Conservation (phyloP, 2,329 filamentous ascomycete species). For the Epichloe gansuensis region DNA sequence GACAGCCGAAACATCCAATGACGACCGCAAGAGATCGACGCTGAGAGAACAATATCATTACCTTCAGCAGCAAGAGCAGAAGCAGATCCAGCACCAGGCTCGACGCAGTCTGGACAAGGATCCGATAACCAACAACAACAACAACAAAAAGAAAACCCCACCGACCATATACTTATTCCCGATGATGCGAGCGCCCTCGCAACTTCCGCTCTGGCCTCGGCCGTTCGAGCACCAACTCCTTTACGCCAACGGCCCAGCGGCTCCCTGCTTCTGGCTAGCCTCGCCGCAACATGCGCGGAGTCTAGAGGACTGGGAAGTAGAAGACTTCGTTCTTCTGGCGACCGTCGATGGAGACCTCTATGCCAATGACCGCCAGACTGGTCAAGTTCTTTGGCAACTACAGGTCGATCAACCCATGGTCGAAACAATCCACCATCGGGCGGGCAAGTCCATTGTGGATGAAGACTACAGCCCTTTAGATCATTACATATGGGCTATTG, state of each 20-base stretch:
- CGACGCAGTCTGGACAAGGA: constrained; percentile 6
- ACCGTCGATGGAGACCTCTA: constrained; percentile 97
- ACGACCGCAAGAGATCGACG: neutral
- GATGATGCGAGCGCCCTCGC: constrained; percentile 88
- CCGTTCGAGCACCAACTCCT: constrained; percentile 85
- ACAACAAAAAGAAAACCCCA: constrained; percentile 16
- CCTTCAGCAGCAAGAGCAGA: constrained; percentile 10
- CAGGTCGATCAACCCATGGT: constrained; percentile 79
- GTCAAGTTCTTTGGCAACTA: constrained; percentile 74
- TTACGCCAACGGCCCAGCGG: constrained; percentile 49
- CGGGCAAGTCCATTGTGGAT: constrained; percentile 50
- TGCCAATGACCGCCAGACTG: constrained; percentile 78
- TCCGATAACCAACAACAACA: constrained; percentile 1
- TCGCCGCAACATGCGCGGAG: constrained; percentile 91
- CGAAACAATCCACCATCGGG: constrained; percentile 71
- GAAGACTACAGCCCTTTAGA: constrained; percentile 56
- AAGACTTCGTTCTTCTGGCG: constrained; percentile 99
- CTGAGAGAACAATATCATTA: constrained; percentile 1
- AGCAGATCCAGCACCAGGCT: constrained; percentile 11
- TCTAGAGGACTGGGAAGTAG: constrained; percentile 98
- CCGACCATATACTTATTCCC: constrained; percentile 21
- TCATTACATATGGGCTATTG: constrained; percentile 89
- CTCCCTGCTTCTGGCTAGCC: constrained; percentile 51
- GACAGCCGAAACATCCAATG: constrained; percentile 14
- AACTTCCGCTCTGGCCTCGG: constrained; percentile 91